Conservation (phyloP, 1,284 basidiomycete genomes). For the Cutaneotrichosporon sp. region DNA sequence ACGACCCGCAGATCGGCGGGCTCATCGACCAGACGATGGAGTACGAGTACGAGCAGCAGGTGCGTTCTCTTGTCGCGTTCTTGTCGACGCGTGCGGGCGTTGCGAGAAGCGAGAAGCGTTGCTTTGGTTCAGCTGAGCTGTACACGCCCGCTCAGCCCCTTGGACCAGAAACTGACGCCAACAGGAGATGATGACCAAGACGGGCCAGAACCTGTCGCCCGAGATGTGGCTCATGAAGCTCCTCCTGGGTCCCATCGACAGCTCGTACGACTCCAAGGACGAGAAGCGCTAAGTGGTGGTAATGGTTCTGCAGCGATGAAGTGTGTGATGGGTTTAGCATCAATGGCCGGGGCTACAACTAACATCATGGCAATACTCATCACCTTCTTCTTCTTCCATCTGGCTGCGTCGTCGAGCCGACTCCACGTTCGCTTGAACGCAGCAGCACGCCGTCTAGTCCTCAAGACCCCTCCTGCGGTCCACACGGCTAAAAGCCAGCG, state of each 20-base stretch:
- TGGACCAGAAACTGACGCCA: too few species aligned
- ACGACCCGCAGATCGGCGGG: slow-evolving; percentile 22
- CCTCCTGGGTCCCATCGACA: slow-evolving; percentile 23
- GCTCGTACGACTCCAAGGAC: slow-evolving; percentile 19
- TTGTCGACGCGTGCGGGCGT: too few species aligned
- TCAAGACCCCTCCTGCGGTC: too few species aligned
- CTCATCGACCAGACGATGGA: slow-evolving; percentile 28
- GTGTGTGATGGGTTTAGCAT: neutral
- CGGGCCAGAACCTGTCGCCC: slow-evolving; percentile 38
- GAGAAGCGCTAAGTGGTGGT: slow-evolving; percentile 10
- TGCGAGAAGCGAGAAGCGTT: too few species aligned
- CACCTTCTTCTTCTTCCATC: neutral
- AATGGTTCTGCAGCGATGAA: neutral
- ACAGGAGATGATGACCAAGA: slow-evolving; percentile 23
- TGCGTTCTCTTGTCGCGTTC: too few species aligned
- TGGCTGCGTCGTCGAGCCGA: too few species aligned
- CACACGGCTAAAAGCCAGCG: too few species aligned
- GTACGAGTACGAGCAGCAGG: slow-evolving; percentile 22
- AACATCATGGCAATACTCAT: neutral
- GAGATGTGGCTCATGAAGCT: slow-evolving; percentile 26
- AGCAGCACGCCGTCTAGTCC: too few species aligned
- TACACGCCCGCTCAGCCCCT: too few species aligned
- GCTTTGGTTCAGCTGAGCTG: too few species aligned
- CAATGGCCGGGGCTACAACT: neutral
- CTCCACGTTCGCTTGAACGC: too few species aligned